Evolutionary conservation across 208 protist species (phyloP).

Genomic region (Endotrypanum monterogeii): DNA sequence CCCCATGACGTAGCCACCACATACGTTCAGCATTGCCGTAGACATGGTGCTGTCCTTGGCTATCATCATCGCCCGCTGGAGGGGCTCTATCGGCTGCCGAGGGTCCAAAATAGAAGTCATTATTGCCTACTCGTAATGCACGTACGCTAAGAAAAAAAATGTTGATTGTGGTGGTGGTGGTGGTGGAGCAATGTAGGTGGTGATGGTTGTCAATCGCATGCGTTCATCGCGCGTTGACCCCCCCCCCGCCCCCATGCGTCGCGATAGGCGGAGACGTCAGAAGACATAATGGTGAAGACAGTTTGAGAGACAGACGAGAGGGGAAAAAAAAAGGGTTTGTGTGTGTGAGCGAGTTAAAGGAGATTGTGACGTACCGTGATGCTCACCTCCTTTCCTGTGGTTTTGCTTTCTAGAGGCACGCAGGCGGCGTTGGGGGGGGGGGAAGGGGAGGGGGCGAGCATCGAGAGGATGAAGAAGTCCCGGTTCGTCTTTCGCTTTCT

Average conservation of each 20-base stretch:
- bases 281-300: conserved; percentile 3
- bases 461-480: not conserved
- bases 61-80: conserved; percentile 68
- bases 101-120: conserved; percentile 73
- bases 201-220: not conserved
- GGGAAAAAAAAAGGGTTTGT: not conserved
- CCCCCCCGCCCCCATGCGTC: not conserved
- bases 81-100: conserved; percentile 56
- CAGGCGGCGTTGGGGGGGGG: not conserved
- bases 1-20: conserved; percentile 89
- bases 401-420: not conserved
- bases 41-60: conserved; percentile 64
- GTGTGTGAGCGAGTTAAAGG: too few species aligned
- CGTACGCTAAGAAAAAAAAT: too few species aligned
- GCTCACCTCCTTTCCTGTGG: too few species aligned
- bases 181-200: not conserved
- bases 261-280: not conserved
- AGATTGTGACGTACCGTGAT: too few species aligned
- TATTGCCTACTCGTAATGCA: too few species aligned
- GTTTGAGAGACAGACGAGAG: too few species aligned
- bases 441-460: not conserved
- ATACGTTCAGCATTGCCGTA: conserved; percentile 61
- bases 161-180: too few species aligned
- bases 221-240: not conserved
- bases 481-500: not conserved